phyloP scores from a whole-genome alignment of 2,329 filamentous ascomycete genomes.

The Hypoxylon sp. region DNA sequence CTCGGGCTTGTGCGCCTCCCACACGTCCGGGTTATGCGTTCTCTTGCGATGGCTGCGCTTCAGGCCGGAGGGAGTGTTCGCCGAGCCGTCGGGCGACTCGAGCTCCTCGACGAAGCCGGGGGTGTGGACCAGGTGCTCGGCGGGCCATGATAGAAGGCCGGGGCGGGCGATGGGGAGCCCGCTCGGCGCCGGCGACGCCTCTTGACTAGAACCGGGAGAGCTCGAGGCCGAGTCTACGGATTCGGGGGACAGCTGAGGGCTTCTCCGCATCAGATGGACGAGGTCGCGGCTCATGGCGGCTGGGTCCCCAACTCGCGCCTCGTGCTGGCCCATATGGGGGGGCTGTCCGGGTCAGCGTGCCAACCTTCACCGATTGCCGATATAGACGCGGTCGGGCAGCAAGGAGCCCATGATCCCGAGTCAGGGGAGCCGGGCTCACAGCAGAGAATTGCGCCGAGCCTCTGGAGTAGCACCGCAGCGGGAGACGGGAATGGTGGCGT shows the following conservation, averaged over 20 bases:
- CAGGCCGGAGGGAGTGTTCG: slow-evolving; percentile 9
- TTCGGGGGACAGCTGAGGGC: slow-evolving; percentile 26
- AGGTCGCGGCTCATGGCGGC: slow-evolving; percentile 30
- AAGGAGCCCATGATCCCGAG: slow-evolving; percentile 36
- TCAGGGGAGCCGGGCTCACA: slow-evolving; percentile 27
- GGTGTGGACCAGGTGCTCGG: slow-evolving; percentile 15
- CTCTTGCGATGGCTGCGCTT: slow-evolving; percentile 35
- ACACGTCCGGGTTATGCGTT: slow-evolving; percentile 37
- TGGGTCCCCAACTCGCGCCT: slow-evolving; percentile 17
- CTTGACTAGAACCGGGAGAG: slow-evolving; percentile 15
- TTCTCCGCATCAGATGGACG: slow-evolving; percentile 27
- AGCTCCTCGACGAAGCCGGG: slow-evolving; percentile 7
- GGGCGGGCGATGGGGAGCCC: background rate
- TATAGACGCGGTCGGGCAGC: slow-evolving; percentile 25
- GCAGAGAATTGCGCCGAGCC: slow-evolving; percentile 3
- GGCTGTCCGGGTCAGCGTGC: slow-evolving; percentile 19
- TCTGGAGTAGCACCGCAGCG: slow-evolving; percentile 14
- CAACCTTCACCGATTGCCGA: slow-evolving; percentile 33
- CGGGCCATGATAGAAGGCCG: slow-evolving; percentile 4
- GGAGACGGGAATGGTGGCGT: slow-evolving; percentile 2
- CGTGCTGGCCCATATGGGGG: slow-evolving; percentile 23
- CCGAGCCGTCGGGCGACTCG: slow-evolving; percentile 19
- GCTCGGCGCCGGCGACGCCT: slow-evolving; percentile 10
- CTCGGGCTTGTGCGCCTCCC: slow-evolving; percentile 40
- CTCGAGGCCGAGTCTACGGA: slow-evolving; percentile 18